phyloP scores from a whole-genome alignment of 176 grass and related monocot species.

The Carex parvula region DNA sequence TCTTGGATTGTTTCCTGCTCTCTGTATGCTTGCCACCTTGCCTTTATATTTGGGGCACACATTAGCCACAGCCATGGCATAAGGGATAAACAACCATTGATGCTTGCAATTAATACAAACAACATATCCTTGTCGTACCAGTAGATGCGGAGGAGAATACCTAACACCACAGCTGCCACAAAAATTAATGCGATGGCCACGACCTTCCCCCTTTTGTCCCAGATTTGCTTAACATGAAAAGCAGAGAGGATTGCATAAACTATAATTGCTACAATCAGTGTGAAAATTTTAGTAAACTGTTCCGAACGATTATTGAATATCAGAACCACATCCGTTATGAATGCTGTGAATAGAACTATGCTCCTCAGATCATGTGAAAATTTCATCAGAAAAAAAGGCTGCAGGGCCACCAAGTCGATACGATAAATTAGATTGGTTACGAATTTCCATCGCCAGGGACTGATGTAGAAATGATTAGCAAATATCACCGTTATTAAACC shows the following conservation, averaged over 20 bases:
- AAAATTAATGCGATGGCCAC: background rate
- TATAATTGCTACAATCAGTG: background rate
- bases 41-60: background rate
- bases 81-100: background rate
- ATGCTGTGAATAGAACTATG: background rate
- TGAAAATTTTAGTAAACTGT: background rate
- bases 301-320: background rate
- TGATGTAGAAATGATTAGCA: background rate
- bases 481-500: background rate
- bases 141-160: background rate
- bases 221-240: background rate
- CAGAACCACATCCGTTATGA: background rate
- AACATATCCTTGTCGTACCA: background rate
- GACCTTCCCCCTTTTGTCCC: background rate
- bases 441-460: background rate
- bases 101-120: background rate
- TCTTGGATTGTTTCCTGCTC: background rate
- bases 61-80: constrained; percentile 13
- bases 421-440: background rate
- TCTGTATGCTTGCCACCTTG: background rate
- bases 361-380: background rate
- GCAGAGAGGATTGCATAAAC: background rate
- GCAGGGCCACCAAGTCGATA: background rate
- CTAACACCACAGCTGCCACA: background rate
- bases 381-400: background rate